Evolutionary conservation across 139 green algal genomes (phyloP).

Genomic region (Edaphochlamys debaryana): DNA sequence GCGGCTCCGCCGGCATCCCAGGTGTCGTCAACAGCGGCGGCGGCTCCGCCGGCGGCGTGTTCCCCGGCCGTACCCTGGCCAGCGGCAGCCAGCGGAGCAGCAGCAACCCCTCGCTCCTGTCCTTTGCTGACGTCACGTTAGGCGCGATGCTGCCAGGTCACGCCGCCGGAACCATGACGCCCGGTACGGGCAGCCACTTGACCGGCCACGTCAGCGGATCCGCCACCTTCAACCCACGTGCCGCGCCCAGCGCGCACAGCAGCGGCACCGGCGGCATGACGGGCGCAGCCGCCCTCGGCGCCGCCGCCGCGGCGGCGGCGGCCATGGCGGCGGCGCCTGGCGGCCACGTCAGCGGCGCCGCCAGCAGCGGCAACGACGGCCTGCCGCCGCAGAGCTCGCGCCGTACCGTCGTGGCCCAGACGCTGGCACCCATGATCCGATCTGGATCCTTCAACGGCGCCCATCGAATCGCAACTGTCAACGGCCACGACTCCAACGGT

Average conservation of each 20-base stretch:
- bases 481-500: no score
- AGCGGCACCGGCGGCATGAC: not conserved
- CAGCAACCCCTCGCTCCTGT: slow-evolving; percentile 26
- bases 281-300: not conserved
- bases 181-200: no score
- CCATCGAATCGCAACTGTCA: not conserved
- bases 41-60: not conserved
- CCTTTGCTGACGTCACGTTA: slow-evolving; percentile 24
- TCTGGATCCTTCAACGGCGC: not conserved
- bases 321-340: no score
- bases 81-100: slow-evolving; percentile 16
- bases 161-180: no score
- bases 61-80: no score
- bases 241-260: no score
- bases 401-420: not conserved
- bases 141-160: not conserved
- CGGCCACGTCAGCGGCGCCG: not conserved
- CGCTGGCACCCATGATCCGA: not conserved
- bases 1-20: not conserved
- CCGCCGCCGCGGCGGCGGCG: no score
- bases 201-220: not conserved
- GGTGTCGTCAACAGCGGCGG: not conserved
- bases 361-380: not conserved
- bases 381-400: not conserved
- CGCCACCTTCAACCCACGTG: not conserved